Percentiles rank a stretch among this genome's conserved stretches.
phyloP scores from a whole-genome alignment of 1,284 basidiomycete genomes.

The Leccinum fallax region DNA sequence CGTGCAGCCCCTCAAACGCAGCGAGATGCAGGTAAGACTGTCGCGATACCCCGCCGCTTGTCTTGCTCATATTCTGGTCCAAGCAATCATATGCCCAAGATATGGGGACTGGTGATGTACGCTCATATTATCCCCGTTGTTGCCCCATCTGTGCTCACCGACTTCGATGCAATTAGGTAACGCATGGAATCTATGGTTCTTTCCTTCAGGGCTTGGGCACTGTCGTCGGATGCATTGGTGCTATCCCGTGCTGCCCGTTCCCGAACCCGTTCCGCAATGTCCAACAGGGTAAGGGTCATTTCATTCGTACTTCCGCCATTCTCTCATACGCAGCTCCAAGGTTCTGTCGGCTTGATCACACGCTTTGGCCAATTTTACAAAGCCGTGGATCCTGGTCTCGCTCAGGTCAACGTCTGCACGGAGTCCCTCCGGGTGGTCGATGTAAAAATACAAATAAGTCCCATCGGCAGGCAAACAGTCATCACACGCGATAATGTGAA shows the following conservation, averaged over 20 bases:
- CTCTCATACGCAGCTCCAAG: constrained; percentile 39
- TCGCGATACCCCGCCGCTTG: constrained; percentile 15
- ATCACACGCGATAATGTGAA: constrained; percentile 90
- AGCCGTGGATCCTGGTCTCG: constrained; percentile 90
- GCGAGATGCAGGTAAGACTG: constrained; percentile 76
- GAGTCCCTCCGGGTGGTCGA: constrained; percentile 85
- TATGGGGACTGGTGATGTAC: constrained; percentile 65
- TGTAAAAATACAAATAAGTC: constrained; percentile 91
- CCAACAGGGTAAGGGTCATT: constrained; percentile 60
- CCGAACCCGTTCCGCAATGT: constrained; percentile 82
- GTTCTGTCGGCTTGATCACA: constrained; percentile 87
- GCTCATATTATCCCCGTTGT: constrained; percentile 10
- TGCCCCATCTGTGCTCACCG: constrained; percentile 5
- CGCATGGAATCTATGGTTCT: constrained; percentile 87
- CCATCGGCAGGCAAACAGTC: constrained; percentile 85
- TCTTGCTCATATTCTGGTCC: constrained; percentile 16
- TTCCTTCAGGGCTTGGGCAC: constrained; percentile 70
- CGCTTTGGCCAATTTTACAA: constrained; percentile 96
- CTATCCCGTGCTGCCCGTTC: constrained; percentile 84
- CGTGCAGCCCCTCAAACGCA: constrained; percentile 80
- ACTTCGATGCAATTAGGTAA: constrained; percentile 43
- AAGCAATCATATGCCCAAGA: constrained; percentile 91
- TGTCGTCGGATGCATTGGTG: constrained; percentile 67
- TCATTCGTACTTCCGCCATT: constrained; percentile 5
- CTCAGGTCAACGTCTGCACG: constrained; percentile 91